These are phyloP conservation scores for Ormosia emarginata DNA, from an alignment of 306 rosid species.

Conservation along the genomic window DNA sequence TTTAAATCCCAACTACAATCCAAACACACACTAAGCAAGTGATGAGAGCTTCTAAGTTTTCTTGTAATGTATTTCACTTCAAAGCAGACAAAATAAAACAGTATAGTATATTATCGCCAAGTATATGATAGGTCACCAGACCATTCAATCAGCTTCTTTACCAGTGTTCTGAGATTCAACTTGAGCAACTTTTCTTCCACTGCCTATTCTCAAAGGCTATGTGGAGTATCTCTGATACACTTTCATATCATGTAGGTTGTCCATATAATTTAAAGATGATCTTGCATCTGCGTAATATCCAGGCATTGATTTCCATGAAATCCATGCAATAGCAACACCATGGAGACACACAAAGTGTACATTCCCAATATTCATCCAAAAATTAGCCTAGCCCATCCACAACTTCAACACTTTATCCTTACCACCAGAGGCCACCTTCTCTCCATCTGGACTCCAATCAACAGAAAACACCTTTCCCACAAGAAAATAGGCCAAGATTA, in stretches of 20 bases:
- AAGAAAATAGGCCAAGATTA: constrained; percentile 8
- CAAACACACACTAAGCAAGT: neutral
- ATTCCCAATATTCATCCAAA: neutral
- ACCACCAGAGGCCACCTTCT: constrained; percentile 97
- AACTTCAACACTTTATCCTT: constrained; percentile 90
- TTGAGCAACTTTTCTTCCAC: neutral
- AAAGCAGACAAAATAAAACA: neutral
- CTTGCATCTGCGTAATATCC: neutral
- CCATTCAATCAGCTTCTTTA: constrained; percentile 20
- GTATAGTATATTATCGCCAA: neutral
- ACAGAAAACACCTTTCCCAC: constrained; percentile 72
- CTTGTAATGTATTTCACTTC: neutral
- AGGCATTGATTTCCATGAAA: constrained; percentile 17
- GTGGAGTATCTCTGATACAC: neutral
- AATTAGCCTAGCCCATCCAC: constrained; percentile 77
- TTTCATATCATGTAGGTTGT: neutral
- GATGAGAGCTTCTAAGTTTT: neutral
- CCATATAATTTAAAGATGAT: constrained; percentile 6
- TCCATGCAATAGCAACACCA: neutral
- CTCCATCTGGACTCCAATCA: constrained; percentile 99
- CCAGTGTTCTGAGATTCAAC: neutral
- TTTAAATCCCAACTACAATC: too few species aligned
- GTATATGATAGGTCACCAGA: neutral
- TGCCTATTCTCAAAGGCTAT: neutral
- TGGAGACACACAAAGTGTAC: neutral